Percentiles rank a stretch among this genome's conserved stretches.
Evolutionary conservation across 2,329 filamentous ascomycete species (phyloP).

Genomic region (Colletotrichum scovillei): DNA sequence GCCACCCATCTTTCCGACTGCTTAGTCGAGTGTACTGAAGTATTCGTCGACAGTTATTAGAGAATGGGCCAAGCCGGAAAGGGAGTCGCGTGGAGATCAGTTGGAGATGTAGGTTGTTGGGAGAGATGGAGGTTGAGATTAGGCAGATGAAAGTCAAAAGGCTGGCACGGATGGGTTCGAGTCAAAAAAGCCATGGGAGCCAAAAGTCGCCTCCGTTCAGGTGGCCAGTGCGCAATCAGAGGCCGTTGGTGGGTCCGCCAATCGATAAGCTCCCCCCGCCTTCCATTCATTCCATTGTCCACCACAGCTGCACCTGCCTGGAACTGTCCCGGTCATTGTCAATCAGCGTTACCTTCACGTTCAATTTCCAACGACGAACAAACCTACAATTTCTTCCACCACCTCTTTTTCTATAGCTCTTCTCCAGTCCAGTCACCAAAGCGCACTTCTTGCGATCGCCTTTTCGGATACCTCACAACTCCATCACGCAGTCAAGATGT

Average conservation of each 20-base stretch:
- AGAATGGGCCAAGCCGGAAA: neutral
- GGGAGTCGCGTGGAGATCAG: neutral
- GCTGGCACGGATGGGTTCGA: neutral
- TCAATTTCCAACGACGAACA: neutral
- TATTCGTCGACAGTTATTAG: neutral
- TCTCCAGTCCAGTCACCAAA: too few relatives aligned
- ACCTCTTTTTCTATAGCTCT: neutral
- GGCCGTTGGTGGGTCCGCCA: slow-evolving; percentile 14
- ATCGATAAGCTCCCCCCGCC: slow-evolving; percentile 37
- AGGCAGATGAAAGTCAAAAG: neutral
- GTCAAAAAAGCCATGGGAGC: neutral
- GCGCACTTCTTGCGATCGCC: neutral
- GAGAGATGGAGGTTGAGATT: neutral
- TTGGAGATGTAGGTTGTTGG: neutral
- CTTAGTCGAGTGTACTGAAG: neutral
- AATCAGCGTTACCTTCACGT: neutral
- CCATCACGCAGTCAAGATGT: slow-evolving; percentile 51
- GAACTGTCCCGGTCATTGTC: neutral
- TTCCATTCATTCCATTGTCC: slow-evolving; percentile 14
- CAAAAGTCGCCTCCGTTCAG: slow-evolving; percentile 28
- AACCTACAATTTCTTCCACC: neutral
- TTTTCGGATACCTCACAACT: neutral
- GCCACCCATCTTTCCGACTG: slow-evolving; percentile 78
- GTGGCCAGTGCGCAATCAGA: slow-evolving; percentile 14
- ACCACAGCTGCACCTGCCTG: slow-evolving; percentile 19